Conservation (phyloP, 2,329 filamentous ascomycete genomes). For the Elsinoe batatas region DNA sequence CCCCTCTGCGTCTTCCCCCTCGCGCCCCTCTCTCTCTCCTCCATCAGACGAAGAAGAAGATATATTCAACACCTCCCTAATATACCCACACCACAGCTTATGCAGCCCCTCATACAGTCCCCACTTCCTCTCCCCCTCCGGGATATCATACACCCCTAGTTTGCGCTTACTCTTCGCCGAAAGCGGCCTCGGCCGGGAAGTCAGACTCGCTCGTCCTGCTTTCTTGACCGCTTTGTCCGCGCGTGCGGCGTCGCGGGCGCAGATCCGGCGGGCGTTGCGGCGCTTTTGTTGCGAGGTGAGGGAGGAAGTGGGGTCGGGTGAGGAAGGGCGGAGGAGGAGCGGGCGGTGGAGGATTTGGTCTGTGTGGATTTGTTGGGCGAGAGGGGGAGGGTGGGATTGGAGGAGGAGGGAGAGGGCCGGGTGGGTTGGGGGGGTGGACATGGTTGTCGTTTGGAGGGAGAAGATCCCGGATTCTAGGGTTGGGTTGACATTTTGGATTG, state of each 20-base stretch:
- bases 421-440: constrained; percentile 14
- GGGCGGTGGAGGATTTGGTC: constrained; percentile 78
- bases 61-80: constrained; percentile 65
- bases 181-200: constrained; percentile 55
- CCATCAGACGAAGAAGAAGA: constrained; percentile 26
- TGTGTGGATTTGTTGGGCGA: constrained; percentile 59
- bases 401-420: constrained; percentile 52
- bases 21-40: constrained; percentile 14
- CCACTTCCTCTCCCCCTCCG: constrained; percentile 59
- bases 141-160: constrained; percentile 65
- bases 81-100: constrained; percentile 72
- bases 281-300: constrained; percentile 45
- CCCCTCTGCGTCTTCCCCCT: constrained; percentile 2
- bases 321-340: constrained; percentile 66
- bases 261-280: constrained; percentile 24
- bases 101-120: constrained; percentile 68
- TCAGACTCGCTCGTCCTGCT: constrained; percentile 21
- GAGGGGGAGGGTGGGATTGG: constrained; percentile 68
- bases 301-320: constrained; percentile 43
- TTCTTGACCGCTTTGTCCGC: constrained; percentile 21
- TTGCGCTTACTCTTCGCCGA: constrained; percentile 69
- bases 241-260: not conserved
- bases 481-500: not conserved
- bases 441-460: not conserved
- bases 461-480: not conserved